phyloP scores from a whole-genome alignment of 2,329 filamentous ascomycete species.

The Aspergillus floridensis region DNA sequence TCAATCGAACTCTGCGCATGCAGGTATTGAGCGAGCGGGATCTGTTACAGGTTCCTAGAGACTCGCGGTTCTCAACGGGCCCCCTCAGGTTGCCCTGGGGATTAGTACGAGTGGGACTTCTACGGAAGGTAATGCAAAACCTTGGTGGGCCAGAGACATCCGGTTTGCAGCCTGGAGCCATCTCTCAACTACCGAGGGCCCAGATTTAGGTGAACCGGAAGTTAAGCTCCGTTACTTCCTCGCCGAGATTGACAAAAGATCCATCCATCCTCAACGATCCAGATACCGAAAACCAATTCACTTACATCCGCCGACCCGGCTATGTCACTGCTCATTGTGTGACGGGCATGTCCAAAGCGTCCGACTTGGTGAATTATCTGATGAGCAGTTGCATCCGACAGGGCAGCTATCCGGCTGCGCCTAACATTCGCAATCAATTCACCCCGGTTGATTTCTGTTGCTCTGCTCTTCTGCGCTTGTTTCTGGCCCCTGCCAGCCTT shows the following conservation, averaged over 20 bases:
- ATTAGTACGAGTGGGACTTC: too few species aligned
- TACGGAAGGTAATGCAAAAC: not conserved
- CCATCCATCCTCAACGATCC: slow-evolving; percentile 10
- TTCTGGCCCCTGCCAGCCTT: not conserved
- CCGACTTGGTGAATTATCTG: slow-evolving; percentile 18
- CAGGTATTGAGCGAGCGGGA: too few species aligned
- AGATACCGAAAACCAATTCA: slow-evolving; percentile 6
- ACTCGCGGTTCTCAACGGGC: too few species aligned
- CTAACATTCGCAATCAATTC: slow-evolving; percentile 11
- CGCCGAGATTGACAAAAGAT: slow-evolving; percentile 4
- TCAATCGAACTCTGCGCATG: too few species aligned
- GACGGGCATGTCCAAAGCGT: slow-evolving; percentile 16
- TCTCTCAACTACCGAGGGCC: not conserved
- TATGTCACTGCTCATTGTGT: slow-evolving; percentile 17
- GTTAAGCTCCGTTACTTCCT: slow-evolving; percentile 9
- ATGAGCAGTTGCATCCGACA: slow-evolving; percentile 16
- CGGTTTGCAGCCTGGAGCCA: slow-evolving; percentile 13
- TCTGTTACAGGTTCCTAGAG: too few species aligned
- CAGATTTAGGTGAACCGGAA: not conserved
- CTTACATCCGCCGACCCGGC: slow-evolving; percentile 18
- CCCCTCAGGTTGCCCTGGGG: too few species aligned
- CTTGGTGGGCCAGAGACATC: not conserved
- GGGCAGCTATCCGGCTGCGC: slow-evolving; percentile 14
- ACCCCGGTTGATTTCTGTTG: slow-evolving; percentile 19
- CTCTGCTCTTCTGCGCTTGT: slow-evolving; percentile 15